These are phyloP conservation scores for Isatis tinctoria DNA, from an alignment of 345 rosid species.

Conservation along the genomic window DNA sequence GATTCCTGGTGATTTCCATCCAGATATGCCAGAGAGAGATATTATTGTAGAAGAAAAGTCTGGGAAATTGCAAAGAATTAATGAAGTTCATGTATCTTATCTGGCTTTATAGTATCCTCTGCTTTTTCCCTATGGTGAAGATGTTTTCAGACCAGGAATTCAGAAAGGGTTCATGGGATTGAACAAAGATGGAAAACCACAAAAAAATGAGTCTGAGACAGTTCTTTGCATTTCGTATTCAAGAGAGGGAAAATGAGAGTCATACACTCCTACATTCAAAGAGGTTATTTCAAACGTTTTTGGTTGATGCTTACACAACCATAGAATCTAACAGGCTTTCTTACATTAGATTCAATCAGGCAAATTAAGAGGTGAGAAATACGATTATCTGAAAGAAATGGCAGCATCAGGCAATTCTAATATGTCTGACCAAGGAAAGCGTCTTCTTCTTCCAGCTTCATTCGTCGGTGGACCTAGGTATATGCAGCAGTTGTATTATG, in stretches of 20 bases:
- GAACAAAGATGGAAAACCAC: fast-evolving
- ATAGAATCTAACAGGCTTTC: neutral
- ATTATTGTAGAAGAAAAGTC: neutral
- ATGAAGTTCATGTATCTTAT: neutral
- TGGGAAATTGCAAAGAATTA: neutral
- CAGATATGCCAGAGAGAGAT: neutral
- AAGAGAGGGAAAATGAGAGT: neutral
- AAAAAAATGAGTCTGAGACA: neutral
- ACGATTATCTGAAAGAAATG: neutral
- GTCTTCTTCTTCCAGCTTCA: neutral
- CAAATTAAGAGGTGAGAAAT: neutral
- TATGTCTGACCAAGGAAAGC: neutral
- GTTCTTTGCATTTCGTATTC: neutral
- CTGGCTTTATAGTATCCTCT: neutral
- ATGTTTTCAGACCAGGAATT: neutral
- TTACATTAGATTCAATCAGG: neutral
- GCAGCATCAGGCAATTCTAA: neutral
- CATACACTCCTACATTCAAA: neutral
- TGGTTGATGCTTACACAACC: neutral
- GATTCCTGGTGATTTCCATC: neutral
- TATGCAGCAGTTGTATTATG: neutral
- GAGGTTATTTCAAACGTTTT: neutral
- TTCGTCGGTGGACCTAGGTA: neutral
- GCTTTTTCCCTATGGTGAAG: neutral
- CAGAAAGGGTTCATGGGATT: neutral